phyloP scores from a whole-genome alignment of 441 rosid species.

The Hura crepitans region DNA sequence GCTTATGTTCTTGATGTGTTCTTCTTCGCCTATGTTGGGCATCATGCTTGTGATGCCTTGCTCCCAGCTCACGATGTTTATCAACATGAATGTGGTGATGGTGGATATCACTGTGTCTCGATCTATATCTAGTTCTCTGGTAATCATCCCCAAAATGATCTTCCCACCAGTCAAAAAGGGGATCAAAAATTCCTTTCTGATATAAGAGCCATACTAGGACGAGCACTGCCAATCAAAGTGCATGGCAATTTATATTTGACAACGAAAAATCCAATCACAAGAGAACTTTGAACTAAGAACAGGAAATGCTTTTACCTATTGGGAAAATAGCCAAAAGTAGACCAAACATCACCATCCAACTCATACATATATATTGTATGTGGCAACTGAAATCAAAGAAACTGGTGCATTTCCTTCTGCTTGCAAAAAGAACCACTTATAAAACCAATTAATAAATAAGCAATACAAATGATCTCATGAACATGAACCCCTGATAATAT shows the following conservation, averaged over 20 bases:
- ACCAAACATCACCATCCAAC: constrained; percentile 82
- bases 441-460: background rate
- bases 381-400: constrained; percentile 90
- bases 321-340: constrained; percentile 69
- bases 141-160: constrained; percentile 45
- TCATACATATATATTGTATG: constrained; percentile 78
- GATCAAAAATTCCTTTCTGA: constrained; percentile 83
- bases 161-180: constrained; percentile 81
- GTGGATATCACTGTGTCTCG: constrained; percentile 23
- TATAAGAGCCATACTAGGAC: constrained; percentile 84
- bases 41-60: constrained; percentile 43
- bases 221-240: constrained; percentile 45
- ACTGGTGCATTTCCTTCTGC: constrained; percentile 68
- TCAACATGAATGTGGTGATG: constrained; percentile 25
- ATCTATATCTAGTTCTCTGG: constrained; percentile 17
- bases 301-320: constrained; percentile 42
- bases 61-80: constrained; percentile 31
- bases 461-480: background rate
- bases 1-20: constrained; percentile 34
- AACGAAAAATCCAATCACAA: background rate
- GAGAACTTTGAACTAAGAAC: background rate
- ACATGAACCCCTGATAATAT: background rate
- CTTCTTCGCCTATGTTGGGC: constrained; percentile 33
- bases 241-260: background rate
- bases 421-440: constrained; percentile 12